A percentile compares a stretch with the other conserved stretches of the same genome.
Conservation (phyloP, 2,329 filamentous ascomycete genomes). For the Exophiala sp. region DNA sequence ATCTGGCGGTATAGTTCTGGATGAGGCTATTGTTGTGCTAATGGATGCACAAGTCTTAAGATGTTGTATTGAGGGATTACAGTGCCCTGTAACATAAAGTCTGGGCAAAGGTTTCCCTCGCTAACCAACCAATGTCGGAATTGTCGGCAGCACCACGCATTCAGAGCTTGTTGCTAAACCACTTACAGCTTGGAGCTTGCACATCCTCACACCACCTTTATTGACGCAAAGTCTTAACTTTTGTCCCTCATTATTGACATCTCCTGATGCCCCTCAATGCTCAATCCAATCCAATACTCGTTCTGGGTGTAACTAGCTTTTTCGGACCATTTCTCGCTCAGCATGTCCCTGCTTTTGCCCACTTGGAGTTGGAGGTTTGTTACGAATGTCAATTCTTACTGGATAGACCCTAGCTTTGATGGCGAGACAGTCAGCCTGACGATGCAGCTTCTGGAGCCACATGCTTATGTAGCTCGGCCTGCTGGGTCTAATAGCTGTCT, state of each 20-base stretch:
- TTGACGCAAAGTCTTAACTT: neutral
- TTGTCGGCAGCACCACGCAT: neutral
- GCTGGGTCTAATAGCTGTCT: too few relatives aligned
- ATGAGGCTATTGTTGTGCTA: too few relatives aligned
- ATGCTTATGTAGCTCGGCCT: slow-evolving; percentile 2
- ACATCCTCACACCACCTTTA: slow-evolving; percentile 1
- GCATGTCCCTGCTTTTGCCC: too few relatives aligned
- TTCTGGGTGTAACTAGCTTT: too few relatives aligned
- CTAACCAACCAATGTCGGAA: neutral
- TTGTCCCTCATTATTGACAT: neutral
- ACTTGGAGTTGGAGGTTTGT: too few relatives aligned
- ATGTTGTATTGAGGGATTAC: neutral
- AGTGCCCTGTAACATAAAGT: too few relatives aligned
- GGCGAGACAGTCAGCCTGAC: slow-evolving; percentile 10
- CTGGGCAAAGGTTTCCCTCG: too few relatives aligned
- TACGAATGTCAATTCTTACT: too few relatives aligned
- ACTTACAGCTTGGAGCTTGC: neutral
- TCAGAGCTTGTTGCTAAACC: neutral
- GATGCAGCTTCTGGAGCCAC: slow-evolving; percentile 6
- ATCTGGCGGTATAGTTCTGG: too few relatives aligned
- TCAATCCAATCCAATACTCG: neutral
- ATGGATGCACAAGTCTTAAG: slow-evolving; percentile 1
- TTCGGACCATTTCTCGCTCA: too few relatives aligned
- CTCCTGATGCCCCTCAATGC: neutral
- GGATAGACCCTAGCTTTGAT: neutral